phyloP scores from a whole-genome alignment of 2,329 filamentous ascomycete species.

The Trichoderma koningii region DNA sequence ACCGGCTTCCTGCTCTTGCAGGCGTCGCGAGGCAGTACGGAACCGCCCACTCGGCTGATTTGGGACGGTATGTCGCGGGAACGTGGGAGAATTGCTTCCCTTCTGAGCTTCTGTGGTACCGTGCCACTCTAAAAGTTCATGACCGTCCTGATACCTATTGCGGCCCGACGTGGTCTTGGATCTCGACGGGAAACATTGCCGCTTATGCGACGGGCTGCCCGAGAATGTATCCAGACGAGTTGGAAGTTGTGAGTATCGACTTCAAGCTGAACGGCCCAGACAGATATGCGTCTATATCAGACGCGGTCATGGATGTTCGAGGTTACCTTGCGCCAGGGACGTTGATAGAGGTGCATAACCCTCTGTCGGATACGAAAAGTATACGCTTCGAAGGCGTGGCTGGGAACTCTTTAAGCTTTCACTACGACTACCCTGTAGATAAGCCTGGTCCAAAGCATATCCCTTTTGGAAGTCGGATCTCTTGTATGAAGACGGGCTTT shows the following conservation, averaged over 20 bases:
- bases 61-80: constrained; percentile 25
- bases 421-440: constrained; percentile 11
- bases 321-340: constrained; percentile 11
- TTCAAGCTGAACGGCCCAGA: constrained; percentile 21
- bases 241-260: not conserved
- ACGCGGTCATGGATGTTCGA: constrained; percentile 7
- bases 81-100: constrained; percentile 21
- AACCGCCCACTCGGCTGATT: constrained; percentile 4
- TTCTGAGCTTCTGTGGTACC: constrained; percentile 24
- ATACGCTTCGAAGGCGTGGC: not conserved
- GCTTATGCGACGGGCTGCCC: not conserved
- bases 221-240: constrained; percentile 17
- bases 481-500: constrained; percentile 26
- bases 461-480: constrained; percentile 1
- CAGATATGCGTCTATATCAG: constrained; percentile 14
- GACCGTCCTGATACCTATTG: constrained; percentile 6
- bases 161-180: constrained; percentile 26
- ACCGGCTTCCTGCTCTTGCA: constrained; percentile 23
- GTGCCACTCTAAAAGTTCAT: not conserved
- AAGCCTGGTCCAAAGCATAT: constrained; percentile 15
- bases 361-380: not conserved
- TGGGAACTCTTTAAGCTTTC: not conserved
- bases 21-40: constrained; percentile 26
- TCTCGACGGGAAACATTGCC: constrained; percentile 2
- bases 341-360: not conserved